Conservation (phyloP, 257 asterid species). For the Asclepias syriaca region DNA sequence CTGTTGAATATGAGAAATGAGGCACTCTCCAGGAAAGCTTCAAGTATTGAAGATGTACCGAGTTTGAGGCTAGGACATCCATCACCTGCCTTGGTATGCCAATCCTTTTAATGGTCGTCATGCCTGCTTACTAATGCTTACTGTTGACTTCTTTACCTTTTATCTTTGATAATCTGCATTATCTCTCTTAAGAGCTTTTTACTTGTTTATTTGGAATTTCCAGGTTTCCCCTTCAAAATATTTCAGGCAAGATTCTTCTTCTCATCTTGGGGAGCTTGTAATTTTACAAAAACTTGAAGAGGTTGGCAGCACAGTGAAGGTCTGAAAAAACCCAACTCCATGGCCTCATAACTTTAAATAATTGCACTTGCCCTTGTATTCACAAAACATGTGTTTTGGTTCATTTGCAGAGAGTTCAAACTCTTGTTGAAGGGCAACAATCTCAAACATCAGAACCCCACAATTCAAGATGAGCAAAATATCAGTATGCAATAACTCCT, state of each 20-base stretch:
- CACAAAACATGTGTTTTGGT: conserved; percentile 1
- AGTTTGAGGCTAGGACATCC: conserved; percentile 33
- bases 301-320: conserved; percentile 75
- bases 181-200: neutral
- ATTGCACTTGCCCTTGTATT: neutral
- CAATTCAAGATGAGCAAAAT: conserved; percentile 29
- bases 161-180: neutral
- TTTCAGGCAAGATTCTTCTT: conserved; percentile 24
- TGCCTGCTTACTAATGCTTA: conserved; percentile 1
- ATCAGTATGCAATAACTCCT: conserved; percentile 4
- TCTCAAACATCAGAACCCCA: conserved; percentile 26
- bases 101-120: neutral
- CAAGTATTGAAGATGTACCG: conserved; percentile 35
- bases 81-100: conserved; percentile 44
- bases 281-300: conserved; percentile 63
- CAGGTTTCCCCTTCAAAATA: conserved; percentile 52
- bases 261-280: conserved; percentile 37
- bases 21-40: conserved; percentile 33
- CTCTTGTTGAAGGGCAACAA: conserved; percentile 51
- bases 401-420: conserved; percentile 62
- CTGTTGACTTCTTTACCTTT: conserved; percentile 3
- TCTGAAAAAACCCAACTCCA: conserved; percentile 16
- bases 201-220: conserved; percentile 11
- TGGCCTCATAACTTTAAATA: neutral
- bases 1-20: conserved; percentile 49